Evolutionary conservation across 108 stramenopile genomes (phyloP).

Genomic region (Skeletonema marinoi): DNA sequence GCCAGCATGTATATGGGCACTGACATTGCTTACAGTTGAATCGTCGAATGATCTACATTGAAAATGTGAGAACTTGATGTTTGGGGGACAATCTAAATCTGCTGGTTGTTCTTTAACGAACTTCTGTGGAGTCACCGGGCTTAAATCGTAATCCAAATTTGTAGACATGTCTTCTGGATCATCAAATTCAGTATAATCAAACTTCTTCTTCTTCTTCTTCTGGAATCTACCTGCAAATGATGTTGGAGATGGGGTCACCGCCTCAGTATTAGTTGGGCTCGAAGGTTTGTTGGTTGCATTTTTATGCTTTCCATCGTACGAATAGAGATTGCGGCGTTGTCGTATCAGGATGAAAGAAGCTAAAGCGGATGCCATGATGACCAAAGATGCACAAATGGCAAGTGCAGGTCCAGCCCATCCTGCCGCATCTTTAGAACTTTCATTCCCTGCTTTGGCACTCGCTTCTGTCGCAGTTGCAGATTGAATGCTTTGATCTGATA

Average conservation of each 20-base stretch:
- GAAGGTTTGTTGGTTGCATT: constrained; percentile 1
- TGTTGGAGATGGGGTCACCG: constrained; percentile 30
- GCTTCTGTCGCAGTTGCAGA: neutral
- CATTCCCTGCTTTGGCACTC: neutral
- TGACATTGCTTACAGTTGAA: constrained; percentile 46
- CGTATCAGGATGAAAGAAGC: constrained; percentile 26
- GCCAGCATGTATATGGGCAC: constrained; percentile 30
- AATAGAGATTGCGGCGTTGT: constrained; percentile 3
- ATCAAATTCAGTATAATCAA: constrained; percentile 40
- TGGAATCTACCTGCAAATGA: constrained; percentile 20
- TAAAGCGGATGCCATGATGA: constrained; percentile 22
- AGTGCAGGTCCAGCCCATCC: constrained; percentile 35
- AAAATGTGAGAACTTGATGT: constrained; percentile 25
- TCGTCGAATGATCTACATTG: constrained; percentile 25
- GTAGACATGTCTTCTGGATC: constrained; percentile 11
- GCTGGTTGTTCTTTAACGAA: neutral
- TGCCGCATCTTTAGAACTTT: neutral
- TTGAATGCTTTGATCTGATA: neutral
- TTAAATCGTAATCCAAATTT: neutral
- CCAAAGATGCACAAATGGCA: constrained; percentile 17
- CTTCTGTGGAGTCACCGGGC: neutral
- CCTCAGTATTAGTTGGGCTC: constrained; percentile 16
- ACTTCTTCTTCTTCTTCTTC: constrained; percentile 46
- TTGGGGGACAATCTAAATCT: neutral
- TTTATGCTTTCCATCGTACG: constrained; percentile 7